These are phyloP conservation scores for Exophiala aquamarina DNA, from an alignment of 2,329 filamentous ascomycete species.

Conservation along the genomic window DNA sequence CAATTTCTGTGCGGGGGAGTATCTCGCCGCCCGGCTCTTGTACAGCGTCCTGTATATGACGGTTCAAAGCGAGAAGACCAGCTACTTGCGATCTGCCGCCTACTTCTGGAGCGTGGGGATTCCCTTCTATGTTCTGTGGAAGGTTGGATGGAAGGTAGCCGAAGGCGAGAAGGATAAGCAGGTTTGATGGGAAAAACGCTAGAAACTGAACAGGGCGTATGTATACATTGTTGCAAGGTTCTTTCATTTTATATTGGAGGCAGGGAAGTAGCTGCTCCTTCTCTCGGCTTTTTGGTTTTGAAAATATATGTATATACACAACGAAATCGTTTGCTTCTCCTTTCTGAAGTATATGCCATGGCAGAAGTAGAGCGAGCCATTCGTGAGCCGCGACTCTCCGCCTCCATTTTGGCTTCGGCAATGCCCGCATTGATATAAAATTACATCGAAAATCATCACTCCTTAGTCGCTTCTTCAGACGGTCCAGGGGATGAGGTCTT, in stretches of 20 bases:
- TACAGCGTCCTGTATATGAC: constrained; percentile 38
- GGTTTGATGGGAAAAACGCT: too few species aligned
- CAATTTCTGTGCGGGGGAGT: constrained; percentile 35
- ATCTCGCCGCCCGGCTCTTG: constrained; percentile 33
- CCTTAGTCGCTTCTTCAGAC: constrained; percentile 8
- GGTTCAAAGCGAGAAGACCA: constrained; percentile 32
- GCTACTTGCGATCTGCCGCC: constrained; percentile 35
- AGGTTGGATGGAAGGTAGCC: constrained; percentile 29
- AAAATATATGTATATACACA: constrained; percentile 12
- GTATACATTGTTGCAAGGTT: neutral
- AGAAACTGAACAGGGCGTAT: too few species aligned
- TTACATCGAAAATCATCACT: neutral
- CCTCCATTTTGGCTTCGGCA: too few species aligned
- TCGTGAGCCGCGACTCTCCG: too few species aligned
- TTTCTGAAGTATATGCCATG: too few species aligned
- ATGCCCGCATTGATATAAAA: too few species aligned
- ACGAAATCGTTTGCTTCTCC: constrained; percentile 2
- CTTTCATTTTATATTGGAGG: constrained; percentile 8
- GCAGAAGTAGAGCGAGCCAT: too few species aligned
- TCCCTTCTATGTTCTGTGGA: constrained; percentile 34
- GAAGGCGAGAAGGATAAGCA: neutral
- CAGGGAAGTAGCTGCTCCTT: constrained; percentile 28
- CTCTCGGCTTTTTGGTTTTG: neutral
- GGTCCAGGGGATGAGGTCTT: constrained; percentile 22
- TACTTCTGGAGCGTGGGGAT: constrained; percentile 36